A percentile compares a stretch with the other conserved stretches of the same genome.
Evolutionary conservation across 192 early-diverging fungal species (phyloP).

Genomic region (Podila epicladia): DNA sequence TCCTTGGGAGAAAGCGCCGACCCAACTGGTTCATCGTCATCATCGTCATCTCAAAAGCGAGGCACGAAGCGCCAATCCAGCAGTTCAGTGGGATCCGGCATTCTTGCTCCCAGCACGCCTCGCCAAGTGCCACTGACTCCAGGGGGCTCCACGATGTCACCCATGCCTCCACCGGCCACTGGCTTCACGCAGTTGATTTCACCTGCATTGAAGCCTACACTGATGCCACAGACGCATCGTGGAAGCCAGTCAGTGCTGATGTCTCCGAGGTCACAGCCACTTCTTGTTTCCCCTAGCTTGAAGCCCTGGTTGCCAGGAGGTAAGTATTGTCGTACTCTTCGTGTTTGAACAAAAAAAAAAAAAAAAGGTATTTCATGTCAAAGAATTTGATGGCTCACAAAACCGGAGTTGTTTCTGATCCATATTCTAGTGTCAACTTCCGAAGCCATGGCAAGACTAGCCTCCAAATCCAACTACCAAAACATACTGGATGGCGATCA

Average conservation of each 20-base stretch:
- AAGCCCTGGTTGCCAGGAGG: slow-evolving; percentile 44
- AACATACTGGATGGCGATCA: slow-evolving; percentile 88
- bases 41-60: slow-evolving; percentile 28
- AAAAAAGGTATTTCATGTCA: too few species aligned
- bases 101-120: slow-evolving; percentile 32
- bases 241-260: slow-evolving; percentile 15
- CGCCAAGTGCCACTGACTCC: slow-evolving; percentile 28
- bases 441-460: slow-evolving; percentile 55
- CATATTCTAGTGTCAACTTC: slow-evolving; percentile 30
- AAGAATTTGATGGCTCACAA: slow-evolving; percentile 2
- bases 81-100: slow-evolving; percentile 18
- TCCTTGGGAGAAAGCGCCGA: neutral
- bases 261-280: slow-evolving; percentile 34
- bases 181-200: slow-evolving; percentile 39
- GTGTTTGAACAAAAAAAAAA: neutral
- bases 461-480: slow-evolving; percentile 79
- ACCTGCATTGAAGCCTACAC: slow-evolving; percentile 33
- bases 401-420: slow-evolving; percentile 29
- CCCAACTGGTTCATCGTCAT: neutral
- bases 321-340: slow-evolving; percentile 9
- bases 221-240: slow-evolving; percentile 28
- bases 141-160: slow-evolving; percentile 21
- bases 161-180: slow-evolving; percentile 42
- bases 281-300: slow-evolving; percentile 38
- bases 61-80: slow-evolving; percentile 38